These are phyloP conservation scores for Metarhizium rileyi DNA, from an alignment of 2,329 filamentous ascomycete genomes.

Conservation along the genomic window DNA sequence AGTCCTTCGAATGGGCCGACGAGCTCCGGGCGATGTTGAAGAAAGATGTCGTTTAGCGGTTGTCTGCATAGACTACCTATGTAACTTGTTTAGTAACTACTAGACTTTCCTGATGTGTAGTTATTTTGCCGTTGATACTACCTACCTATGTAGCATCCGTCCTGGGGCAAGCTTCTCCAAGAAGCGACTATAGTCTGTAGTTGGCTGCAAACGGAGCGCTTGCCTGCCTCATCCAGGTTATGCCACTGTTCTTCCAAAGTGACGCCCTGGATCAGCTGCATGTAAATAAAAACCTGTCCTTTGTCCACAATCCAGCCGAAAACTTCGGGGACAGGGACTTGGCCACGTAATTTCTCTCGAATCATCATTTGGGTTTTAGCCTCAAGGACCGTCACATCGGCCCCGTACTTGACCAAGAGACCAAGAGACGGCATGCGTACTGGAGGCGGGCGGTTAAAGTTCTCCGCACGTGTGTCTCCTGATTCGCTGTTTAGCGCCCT, in stretches of 20 bases:
- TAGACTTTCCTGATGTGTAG: background rate
- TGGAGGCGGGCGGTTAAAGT: conserved; percentile 18
- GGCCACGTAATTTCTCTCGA: conserved; percentile 15
- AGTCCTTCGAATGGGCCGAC: conserved; percentile 19
- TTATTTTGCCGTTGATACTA: background rate
- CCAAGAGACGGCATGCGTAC: conserved; percentile 22
- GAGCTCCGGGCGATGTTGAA: conserved; percentile 12
- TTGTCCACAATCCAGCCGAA: conserved; percentile 14
- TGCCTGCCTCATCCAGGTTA: conserved; percentile 10
- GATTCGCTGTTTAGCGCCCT: conserved; percentile 17
- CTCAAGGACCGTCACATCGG: conserved; percentile 19
- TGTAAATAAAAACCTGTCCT: conserved; percentile 17
- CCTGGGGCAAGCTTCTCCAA: conserved; percentile 12
- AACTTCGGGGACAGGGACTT: conserved; percentile 25
- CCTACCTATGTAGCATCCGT: conserved; percentile 13
- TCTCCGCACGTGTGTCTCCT: conserved; percentile 7
- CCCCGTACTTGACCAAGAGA: conserved; percentile 26
- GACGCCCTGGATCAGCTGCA: conserved; percentile 13
- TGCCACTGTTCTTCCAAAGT: conserved; percentile 13
- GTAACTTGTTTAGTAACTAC: conserved; percentile 11
- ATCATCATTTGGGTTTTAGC: conserved; percentile 19
- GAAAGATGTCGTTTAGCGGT: conserved; percentile 22
- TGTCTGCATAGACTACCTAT: conserved; percentile 19
- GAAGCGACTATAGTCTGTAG: conserved; percentile 15
- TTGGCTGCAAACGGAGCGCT: conserved; percentile 19